Evolutionary conservation across 106 monocot species (phyloP).

Genomic region (Allium cepa): DNA sequence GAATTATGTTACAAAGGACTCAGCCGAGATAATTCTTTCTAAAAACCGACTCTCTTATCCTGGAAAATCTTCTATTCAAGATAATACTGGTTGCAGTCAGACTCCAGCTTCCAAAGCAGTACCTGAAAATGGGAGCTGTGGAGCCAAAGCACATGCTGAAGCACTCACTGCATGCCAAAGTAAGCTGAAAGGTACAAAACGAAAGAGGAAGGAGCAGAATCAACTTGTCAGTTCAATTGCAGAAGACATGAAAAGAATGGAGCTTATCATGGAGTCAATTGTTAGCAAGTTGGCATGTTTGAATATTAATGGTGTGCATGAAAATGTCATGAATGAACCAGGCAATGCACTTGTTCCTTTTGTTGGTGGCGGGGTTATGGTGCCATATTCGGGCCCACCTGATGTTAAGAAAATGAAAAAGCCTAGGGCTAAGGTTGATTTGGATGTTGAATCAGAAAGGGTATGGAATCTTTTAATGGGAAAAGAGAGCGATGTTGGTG

Average conservation of each 20-base stretch:
- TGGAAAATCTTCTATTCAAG: neutral
- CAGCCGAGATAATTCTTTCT: neutral
- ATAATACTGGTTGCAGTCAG: neutral
- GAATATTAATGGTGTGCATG: conserved; percentile 24
- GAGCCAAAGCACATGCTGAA: conserved; percentile 8
- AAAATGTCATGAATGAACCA: conserved; percentile 8
- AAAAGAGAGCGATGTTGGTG: conserved; percentile 27
- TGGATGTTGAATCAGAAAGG: conserved; percentile 63
- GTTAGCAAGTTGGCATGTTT: conserved; percentile 35
- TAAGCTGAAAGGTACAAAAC: conserved; percentile 9
- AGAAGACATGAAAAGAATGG: neutral
- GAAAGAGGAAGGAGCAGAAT: conserved; percentile 18
- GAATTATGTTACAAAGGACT: neutral
- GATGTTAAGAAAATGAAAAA: conserved; percentile 31
- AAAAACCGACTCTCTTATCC: too few relatives aligned
- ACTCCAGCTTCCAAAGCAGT: conserved; percentile 9
- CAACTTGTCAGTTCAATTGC: neutral
- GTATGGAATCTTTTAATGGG: conserved; percentile 96
- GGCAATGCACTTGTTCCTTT: conserved; percentile 62
- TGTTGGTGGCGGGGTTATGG: conserved; percentile 29
- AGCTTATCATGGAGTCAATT: conserved; percentile 34
- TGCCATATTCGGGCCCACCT: conserved; percentile 26
- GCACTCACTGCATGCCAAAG: conserved; percentile 6
- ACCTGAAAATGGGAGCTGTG: conserved; percentile 4
- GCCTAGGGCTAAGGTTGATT: conserved; percentile 55